phyloP scores from a whole-genome alignment of 2,329 filamentous ascomycete genomes.

The Apiospora malaysiana region DNA sequence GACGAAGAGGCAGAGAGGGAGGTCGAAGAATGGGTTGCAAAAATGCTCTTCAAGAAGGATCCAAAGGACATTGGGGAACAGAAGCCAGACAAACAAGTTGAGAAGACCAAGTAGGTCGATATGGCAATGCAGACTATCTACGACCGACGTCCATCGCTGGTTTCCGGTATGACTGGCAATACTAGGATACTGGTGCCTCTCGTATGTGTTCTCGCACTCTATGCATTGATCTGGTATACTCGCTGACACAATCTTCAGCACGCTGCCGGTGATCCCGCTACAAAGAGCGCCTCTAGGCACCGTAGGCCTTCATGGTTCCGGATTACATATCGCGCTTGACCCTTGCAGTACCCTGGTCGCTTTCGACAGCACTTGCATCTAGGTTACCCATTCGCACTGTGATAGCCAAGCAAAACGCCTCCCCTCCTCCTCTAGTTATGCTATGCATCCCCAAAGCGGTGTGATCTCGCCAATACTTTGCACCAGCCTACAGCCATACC shows the following conservation, averaged over 20 bases:
- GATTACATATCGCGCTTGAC: not conserved
- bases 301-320: not conserved
- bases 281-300: not conserved
- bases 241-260: not conserved
- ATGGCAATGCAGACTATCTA: constrained; percentile 10
- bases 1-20: constrained; percentile 63
- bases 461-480: not conserved
- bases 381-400: not conserved
- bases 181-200: not conserved
- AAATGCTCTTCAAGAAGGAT: constrained; percentile 63
- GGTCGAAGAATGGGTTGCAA: constrained; percentile 66
- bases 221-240: not conserved
- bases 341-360: not conserved
- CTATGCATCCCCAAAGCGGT: constrained; percentile 1
- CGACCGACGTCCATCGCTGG: not conserved
- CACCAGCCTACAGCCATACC: constrained; percentile 2
- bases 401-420: not conserved
- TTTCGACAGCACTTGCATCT: not conserved
- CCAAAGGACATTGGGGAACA: constrained; percentile 36
- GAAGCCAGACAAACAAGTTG: constrained; percentile 23
- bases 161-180: too few relatives aligned
- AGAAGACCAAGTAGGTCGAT: constrained; percentile 22
- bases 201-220: not conserved
- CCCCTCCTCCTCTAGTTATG: not conserved
- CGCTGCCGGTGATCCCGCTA: not conserved